Conservation (phyloP, 768 basidiomycete genomes). For the Tephrocybe sp. region DNA sequence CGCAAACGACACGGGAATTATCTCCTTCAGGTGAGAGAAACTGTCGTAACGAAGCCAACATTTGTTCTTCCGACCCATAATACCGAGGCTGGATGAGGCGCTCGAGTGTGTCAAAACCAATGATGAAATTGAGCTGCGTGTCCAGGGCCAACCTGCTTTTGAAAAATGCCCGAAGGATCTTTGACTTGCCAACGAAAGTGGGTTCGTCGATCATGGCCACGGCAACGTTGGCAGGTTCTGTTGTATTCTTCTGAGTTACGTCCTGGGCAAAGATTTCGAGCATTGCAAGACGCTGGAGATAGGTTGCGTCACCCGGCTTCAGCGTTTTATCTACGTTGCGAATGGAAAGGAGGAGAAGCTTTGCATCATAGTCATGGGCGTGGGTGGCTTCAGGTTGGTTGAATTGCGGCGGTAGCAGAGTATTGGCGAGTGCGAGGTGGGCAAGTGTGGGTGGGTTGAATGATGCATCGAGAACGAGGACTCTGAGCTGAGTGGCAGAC, state of each 20-base stretch:
- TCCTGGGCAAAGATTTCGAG: slow-evolving; percentile 67
- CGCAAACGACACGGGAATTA: slow-evolving; percentile 56
- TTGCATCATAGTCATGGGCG: slow-evolving; percentile 58
- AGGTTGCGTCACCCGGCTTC: slow-evolving; percentile 67
- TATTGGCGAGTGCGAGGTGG: slow-evolving; percentile 73
- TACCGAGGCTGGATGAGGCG: slow-evolving; percentile 76
- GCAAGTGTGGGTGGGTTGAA: slow-evolving; percentile 92
- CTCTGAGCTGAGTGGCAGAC: slow-evolving; percentile 15
- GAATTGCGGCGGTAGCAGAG: slow-evolving; percentile 20
- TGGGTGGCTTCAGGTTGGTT: not conserved
- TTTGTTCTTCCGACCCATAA: slow-evolving; percentile 54
- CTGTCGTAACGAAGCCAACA: slow-evolving; percentile 50
- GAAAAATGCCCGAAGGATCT: slow-evolving; percentile 52
- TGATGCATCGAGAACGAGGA: slow-evolving; percentile 85
- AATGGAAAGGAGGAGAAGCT: slow-evolving; percentile 76
- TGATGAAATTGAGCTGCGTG: slow-evolving; percentile 61
- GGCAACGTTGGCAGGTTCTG: slow-evolving; percentile 50
- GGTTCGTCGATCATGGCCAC: slow-evolving; percentile 85
- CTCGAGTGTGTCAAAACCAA: slow-evolving; percentile 84
- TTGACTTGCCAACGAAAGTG: slow-evolving; percentile 83
- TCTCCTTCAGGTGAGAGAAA: slow-evolving; percentile 60
- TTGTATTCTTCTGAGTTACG: slow-evolving; percentile 22
- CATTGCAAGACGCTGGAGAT: slow-evolving; percentile 83
- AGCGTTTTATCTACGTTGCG: slow-evolving; percentile 83
- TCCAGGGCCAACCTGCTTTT: slow-evolving; percentile 27